phyloP scores from a whole-genome alignment of 1,284 basidiomycete species.

The Leccinum pachyderme region DNA sequence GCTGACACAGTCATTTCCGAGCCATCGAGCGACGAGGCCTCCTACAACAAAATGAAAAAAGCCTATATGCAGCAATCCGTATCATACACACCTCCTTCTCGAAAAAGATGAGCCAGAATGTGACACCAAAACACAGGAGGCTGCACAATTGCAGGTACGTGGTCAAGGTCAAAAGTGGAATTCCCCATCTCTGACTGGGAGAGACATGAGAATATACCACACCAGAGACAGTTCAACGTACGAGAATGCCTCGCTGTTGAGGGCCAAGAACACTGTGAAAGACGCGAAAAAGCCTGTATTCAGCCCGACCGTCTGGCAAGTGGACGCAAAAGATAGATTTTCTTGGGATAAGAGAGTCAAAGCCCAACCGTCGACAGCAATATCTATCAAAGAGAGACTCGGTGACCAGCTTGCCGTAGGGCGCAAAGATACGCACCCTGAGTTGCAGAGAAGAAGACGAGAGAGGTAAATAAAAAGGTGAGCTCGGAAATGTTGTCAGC shows the following conservation, averaged over 20 bases:
- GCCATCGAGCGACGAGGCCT: conserved; percentile 67
- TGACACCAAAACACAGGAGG: conserved; percentile 77
- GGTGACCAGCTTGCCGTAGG: conserved; percentile 6
- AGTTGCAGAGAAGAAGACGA: conserved; percentile 95
- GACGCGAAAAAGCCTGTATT: conserved; percentile 96
- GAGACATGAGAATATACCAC: conserved; percentile 3
- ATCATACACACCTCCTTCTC: conserved; percentile 78
- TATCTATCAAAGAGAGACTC: conserved; percentile 54
- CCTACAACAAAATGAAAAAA: conserved; percentile 41
- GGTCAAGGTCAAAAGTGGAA: conserved; percentile 79
- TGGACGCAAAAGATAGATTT: conserved; percentile 95
- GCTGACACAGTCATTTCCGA: conserved; percentile 89
- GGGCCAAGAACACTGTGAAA: conserved; percentile 96
- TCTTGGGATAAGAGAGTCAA: conserved; percentile 94
- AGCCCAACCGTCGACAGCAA: conserved; percentile 98
- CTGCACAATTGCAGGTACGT: conserved; percentile 90
- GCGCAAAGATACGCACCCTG: conserved; percentile 62
- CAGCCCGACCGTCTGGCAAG: conserved; percentile 96
- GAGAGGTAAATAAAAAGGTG: conserved; percentile 84
- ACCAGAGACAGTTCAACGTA: conserved; percentile 39
- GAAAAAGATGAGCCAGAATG: conserved; percentile 85
- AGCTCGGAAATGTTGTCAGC: conserved; percentile 78
- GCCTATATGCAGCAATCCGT: conserved; percentile 4
- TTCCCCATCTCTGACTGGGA: conserved; percentile 74
- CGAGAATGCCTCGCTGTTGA: conserved; percentile 94